Evolutionary conservation across 176 grass and related monocot genomes (phyloP).

Genomic region (Juncus inflexus): DNA sequence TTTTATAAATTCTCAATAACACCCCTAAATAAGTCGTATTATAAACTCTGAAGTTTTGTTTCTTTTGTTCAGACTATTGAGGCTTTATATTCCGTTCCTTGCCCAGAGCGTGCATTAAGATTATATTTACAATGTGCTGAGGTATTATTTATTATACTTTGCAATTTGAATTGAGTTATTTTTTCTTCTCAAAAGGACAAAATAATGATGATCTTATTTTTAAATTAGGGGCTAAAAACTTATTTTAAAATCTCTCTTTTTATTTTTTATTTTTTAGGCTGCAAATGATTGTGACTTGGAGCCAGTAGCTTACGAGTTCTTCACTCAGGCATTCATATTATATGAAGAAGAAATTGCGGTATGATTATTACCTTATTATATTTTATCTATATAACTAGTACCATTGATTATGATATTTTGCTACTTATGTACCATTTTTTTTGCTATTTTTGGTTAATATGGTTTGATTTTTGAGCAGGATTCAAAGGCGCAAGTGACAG

Average conservation of each 20-base stretch:
- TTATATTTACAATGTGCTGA: slow-evolving; percentile 54
- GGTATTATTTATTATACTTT: slow-evolving; percentile 23
- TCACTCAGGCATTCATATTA: slow-evolving; percentile 97
- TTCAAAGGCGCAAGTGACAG: slow-evolving; percentile 98
- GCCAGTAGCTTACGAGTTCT: slow-evolving; percentile 96
- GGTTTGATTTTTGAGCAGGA: slow-evolving; percentile 49
- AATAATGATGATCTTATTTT: slow-evolving; percentile 2
- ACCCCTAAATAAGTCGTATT: slow-evolving; percentile 5
- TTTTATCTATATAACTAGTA: slow-evolving; percentile 3
- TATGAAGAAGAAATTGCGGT: slow-evolving; percentile 97
- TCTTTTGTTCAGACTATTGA: slow-evolving; percentile 46
- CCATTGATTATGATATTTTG: too few relatives aligned
- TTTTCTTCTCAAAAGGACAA: too few relatives aligned
- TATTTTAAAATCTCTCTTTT: slow-evolving; percentile 21
- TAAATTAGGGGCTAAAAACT: slow-evolving; percentile 8
- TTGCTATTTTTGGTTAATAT: slow-evolving; percentile 6
- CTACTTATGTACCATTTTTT: background rate
- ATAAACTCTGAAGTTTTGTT: slow-evolving; percentile 4
- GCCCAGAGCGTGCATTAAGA: slow-evolving; percentile 45
- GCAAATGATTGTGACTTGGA: slow-evolving; percentile 98
- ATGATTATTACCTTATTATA: slow-evolving; percentile 17
- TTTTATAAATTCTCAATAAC: slow-evolving; percentile 18
- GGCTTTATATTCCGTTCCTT: slow-evolving; percentile 42
- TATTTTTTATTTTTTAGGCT: slow-evolving; percentile 42
- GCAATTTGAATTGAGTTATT: too few relatives aligned